Conservation (phyloP, 768 basidiomycete species). For the Leucosporidium creatinivorum region DNA sequence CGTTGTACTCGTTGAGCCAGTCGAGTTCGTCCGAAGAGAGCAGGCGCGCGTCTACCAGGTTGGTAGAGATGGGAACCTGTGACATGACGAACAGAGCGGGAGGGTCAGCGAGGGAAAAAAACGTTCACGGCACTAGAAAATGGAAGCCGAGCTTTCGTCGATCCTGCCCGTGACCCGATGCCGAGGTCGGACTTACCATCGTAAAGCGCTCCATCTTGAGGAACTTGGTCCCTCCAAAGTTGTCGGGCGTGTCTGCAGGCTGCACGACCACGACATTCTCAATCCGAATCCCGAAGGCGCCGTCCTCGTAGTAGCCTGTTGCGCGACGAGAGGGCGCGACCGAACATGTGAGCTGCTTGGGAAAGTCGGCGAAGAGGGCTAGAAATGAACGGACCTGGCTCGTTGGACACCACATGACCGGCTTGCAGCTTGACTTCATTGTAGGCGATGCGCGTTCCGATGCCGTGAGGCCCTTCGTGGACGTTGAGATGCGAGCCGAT, state of each 20-base stretch:
- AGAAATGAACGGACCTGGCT: slow-evolving; percentile 6
- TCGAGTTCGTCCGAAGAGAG: slow-evolving; percentile 59
- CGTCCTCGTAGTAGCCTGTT: slow-evolving; percentile 50
- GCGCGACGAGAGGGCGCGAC: slow-evolving; percentile 4
- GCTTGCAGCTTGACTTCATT: slow-evolving; percentile 51
- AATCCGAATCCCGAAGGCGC: slow-evolving; percentile 82
- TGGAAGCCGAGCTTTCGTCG: not conserved
- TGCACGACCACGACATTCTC: slow-evolving; percentile 69
- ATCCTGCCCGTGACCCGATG: no score
- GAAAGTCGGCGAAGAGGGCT: not conserved
- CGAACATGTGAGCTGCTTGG: slow-evolving; percentile 6
- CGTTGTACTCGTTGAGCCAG: slow-evolving; percentile 83
- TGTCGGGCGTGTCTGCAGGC: slow-evolving; percentile 53
- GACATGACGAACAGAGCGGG: not conserved
- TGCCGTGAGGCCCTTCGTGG: slow-evolving; percentile 70
- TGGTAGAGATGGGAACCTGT: slow-evolving; percentile 79
- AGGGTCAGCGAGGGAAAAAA: not conserved
- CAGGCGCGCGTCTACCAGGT: slow-evolving; percentile 60
- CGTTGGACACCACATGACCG: slow-evolving; percentile 84
- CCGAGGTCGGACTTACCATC: not conserved
- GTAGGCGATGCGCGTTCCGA: slow-evolving; percentile 44
- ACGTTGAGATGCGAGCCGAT: slow-evolving; percentile 87
- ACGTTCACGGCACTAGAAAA: not conserved
- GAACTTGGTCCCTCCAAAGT: slow-evolving; percentile 55
- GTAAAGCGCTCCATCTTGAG: slow-evolving; percentile 67